Conservation (phyloP, 768 basidiomycete species). For the Grammothele lineata region DNA sequence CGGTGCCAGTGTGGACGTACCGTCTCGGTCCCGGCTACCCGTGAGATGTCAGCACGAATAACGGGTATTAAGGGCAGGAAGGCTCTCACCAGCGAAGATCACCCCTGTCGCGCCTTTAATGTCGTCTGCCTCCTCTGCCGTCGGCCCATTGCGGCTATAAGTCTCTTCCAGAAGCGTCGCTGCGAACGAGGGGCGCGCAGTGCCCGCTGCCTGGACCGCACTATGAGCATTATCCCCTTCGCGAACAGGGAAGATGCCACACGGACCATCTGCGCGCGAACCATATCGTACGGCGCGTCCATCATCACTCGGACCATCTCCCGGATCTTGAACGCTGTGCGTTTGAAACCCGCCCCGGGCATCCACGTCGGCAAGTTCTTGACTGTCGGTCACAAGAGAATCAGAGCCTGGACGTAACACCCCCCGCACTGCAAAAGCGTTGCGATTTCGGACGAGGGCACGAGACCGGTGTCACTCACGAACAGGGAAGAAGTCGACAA, state of each 20-base stretch:
- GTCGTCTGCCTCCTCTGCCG: constrained; percentile 17
- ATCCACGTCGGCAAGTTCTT: constrained; percentile 20
- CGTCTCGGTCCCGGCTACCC: constrained; percentile 23
- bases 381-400: constrained; percentile 9
- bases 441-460: too few species aligned
- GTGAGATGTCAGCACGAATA: background rate
- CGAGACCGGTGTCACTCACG: constrained; percentile 17
- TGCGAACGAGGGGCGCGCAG: constrained; percentile 18
- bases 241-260: background rate
- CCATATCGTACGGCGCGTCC: constrained; percentile 18
- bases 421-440: too few species aligned
- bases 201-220: constrained; percentile 13
- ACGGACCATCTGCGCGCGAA: constrained; percentile 15
- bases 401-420: background rate
- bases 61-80: background rate
- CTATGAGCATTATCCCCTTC: too few species aligned
- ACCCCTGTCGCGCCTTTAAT: constrained; percentile 19
- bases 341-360: constrained; percentile 22
- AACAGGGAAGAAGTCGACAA: constrained; percentile 32
- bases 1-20: constrained; percentile 2
- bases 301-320: constrained; percentile 7
- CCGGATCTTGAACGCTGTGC: constrained; percentile 11
- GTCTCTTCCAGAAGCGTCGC: constrained; percentile 15
- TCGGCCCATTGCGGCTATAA: constrained; percentile 4
- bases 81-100: constrained; percentile 20